A percentile compares a stretch with the other conserved stretches of the same genome.
These are phyloP conservation scores for Xylaria hypoxylon DNA, from an alignment of 2,329 filamentous ascomycete genomes.

Conservation along the genomic window DNA sequence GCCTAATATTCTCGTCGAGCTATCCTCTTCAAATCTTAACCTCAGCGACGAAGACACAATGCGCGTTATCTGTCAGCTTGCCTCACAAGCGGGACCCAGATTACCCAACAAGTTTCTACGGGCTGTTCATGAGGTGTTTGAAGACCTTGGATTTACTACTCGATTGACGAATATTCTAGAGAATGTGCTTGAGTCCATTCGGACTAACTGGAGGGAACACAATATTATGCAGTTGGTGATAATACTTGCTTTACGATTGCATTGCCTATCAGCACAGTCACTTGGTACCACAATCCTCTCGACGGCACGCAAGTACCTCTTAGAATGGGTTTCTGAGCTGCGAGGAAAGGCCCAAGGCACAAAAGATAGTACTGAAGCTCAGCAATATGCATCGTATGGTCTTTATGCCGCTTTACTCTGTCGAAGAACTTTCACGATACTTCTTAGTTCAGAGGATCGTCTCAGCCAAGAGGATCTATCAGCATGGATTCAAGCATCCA, in stretches of 20 bases:
- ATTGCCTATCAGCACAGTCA: conserved; percentile 10
- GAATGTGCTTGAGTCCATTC: conserved; percentile 57
- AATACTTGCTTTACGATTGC: conserved; percentile 29
- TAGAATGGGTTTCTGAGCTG: conserved; percentile 29
- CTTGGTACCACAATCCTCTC: background rate
- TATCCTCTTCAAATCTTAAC: conserved; percentile 67
- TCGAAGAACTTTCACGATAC: conserved; percentile 42
- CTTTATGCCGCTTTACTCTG: conserved; percentile 70
- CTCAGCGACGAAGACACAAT: conserved; percentile 67
- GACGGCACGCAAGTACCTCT: conserved; percentile 20
- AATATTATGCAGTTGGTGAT: conserved; percentile 50
- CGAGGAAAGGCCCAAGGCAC: conserved; percentile 7
- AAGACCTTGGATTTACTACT: conserved; percentile 60
- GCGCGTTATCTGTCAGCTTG: conserved; percentile 63
- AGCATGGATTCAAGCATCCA: conserved; percentile 43
- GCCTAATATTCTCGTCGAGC: conserved; percentile 61
- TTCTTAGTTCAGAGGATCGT: conserved; percentile 16
- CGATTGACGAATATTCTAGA: conserved; percentile 61
- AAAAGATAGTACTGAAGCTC: conserved; percentile 41
- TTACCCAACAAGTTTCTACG: conserved; percentile 54
- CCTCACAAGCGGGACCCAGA: conserved; percentile 66
- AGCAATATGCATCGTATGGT: conserved; percentile 56
- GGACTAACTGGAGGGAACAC: conserved; percentile 68
- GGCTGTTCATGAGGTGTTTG: conserved; percentile 61
- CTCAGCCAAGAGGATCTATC: conserved; percentile 40